Base-by-base conservation (phyloP, 2,329 filamentous ascomycete genomes). In the Pyrenochaeta sp. region DNA sequence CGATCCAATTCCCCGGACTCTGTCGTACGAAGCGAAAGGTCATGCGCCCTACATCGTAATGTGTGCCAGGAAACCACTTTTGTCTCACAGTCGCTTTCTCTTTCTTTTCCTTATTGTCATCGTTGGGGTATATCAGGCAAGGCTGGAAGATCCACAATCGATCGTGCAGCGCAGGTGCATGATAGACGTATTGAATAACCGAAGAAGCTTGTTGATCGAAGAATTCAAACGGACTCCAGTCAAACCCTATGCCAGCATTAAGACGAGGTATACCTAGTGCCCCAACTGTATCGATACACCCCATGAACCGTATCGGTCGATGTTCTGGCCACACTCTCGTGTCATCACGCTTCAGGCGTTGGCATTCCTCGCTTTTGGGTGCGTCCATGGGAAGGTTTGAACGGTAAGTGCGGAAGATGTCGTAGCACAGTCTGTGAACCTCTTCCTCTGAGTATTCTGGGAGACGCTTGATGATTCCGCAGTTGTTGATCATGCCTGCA, bases 401-500 rank as follows among this genome's bases (percentile, higher is more conserved):
- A 7, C 72, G 63, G 36, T 75, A 75, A 1, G 68, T 73, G 7
- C 69, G 55, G 37, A 73, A 75, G 1, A 75, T 60, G 21, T 72
- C 68, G 18, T 66, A 60, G 43, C 72, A 74, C 1, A 75, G 58
- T 2, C 55, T 51, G 3, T 62, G 50, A 4, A 71, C 47, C 15
- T 73, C 61, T 2, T 51, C 41, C 1, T 55, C 47, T 2, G 48
- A 53, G 33, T 64, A 57, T 14, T 40, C 36, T 2, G 45, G 44
- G 1, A 11, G 39, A 2, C 40, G 47, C 41, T 54, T 56, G 17
- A 76, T 75, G 35, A 80, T 74, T 2, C 78, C 78, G 29, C 78
- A 72, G 15, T 78, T 77, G 31, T 75, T 75, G 45, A 81, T 75
- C 64, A 81, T 76, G 40, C 78, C 78, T 2, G 74, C 77, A 0